Conservation (phyloP, 2,329 filamentous ascomycete genomes). For the Tympanopsis confertula region DNA sequence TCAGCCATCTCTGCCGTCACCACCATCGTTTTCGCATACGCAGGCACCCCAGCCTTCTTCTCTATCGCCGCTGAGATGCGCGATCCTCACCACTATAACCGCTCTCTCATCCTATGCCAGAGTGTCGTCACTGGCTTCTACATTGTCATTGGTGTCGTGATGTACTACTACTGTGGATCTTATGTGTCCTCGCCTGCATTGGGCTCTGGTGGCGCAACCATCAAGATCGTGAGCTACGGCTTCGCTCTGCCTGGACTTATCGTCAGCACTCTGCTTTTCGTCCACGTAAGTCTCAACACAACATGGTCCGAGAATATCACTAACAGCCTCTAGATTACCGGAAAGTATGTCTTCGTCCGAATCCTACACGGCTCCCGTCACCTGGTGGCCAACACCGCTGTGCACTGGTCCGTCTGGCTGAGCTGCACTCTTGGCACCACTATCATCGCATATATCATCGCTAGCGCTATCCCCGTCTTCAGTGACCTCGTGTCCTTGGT, state of each 20-base stretch:
- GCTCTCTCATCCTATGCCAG: constrained; percentile 12
- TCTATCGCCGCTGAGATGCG: constrained; percentile 24
- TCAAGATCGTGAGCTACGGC: constrained; percentile 25
- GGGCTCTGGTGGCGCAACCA: constrained; percentile 18
- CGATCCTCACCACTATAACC: constrained; percentile 16
- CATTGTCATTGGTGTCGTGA: constrained; percentile 17
- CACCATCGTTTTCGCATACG: constrained; percentile 15
- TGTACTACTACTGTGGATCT: constrained; percentile 25
- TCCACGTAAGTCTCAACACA: constrained; percentile 10
- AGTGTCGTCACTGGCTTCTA: constrained; percentile 15
- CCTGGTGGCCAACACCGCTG: neutral
- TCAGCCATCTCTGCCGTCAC: constrained; percentile 13
- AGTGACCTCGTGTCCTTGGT: neutral
- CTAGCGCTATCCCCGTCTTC: constrained; percentile 1
- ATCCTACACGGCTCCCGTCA: neutral
- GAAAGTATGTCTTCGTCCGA: neutral
- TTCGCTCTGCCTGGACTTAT: constrained; percentile 19
- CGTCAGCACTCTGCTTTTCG: constrained; percentile 6
- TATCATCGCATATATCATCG: neutral
- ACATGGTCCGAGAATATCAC: too few species aligned
- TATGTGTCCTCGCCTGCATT: constrained; percentile 24
- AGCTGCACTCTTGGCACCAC: neutral
- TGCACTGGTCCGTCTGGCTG: neutral
- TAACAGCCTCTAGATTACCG: neutral
- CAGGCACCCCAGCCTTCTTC: constrained; percentile 19